phyloP scores from a whole-genome alignment of 2,329 filamentous ascomycete species.

The Xylaria sp. region DNA sequence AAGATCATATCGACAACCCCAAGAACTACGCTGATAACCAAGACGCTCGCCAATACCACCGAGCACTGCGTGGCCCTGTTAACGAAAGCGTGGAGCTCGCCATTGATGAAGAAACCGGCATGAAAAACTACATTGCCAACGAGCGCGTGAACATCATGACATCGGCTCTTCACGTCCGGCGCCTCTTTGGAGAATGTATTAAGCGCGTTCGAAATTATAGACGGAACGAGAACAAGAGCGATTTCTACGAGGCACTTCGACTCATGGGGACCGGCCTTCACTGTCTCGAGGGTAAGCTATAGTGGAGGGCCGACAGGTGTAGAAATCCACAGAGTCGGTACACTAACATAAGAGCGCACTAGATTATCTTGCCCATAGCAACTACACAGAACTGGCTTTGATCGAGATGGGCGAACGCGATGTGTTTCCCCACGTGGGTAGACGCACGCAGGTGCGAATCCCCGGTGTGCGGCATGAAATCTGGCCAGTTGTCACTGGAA shows the following conservation, averaged over 20 bases:
- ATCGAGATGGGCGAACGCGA: slow-evolving; percentile 85
- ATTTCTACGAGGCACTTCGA: slow-evolving; percentile 87
- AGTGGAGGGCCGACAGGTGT: not conserved
- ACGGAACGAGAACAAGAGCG: slow-evolving; percentile 73
- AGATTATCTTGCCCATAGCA: slow-evolving; percentile 94
- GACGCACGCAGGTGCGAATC: slow-evolving; percentile 75
- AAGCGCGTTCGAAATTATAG: slow-evolving; percentile 82
- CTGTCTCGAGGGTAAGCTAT: slow-evolving; percentile 76
- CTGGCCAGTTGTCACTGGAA: slow-evolving; percentile 88
- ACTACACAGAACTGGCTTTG: slow-evolving; percentile 88
- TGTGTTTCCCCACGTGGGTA: slow-evolving; percentile 88
- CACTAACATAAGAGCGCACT: slow-evolving; percentile 27
- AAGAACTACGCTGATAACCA: slow-evolving; percentile 90
- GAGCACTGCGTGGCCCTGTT: slow-evolving; percentile 81
- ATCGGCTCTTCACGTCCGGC: slow-evolving; percentile 79
- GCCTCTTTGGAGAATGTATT: slow-evolving; percentile 78
- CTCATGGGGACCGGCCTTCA: slow-evolving; percentile 89
- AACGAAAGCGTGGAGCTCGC: slow-evolving; percentile 82
- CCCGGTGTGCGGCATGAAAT: slow-evolving; percentile 73
- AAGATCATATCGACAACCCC: slow-evolving; percentile 83
- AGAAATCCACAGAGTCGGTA: not conserved
- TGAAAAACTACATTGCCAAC: slow-evolving; percentile 96
- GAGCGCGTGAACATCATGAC: slow-evolving; percentile 83
- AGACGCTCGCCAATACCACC: slow-evolving; percentile 86
- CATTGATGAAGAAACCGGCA: slow-evolving; percentile 78